Evolutionary conservation across 768 basidiomycete genomes (phyloP).

Genomic region (Termitomyces sp.): DNA sequence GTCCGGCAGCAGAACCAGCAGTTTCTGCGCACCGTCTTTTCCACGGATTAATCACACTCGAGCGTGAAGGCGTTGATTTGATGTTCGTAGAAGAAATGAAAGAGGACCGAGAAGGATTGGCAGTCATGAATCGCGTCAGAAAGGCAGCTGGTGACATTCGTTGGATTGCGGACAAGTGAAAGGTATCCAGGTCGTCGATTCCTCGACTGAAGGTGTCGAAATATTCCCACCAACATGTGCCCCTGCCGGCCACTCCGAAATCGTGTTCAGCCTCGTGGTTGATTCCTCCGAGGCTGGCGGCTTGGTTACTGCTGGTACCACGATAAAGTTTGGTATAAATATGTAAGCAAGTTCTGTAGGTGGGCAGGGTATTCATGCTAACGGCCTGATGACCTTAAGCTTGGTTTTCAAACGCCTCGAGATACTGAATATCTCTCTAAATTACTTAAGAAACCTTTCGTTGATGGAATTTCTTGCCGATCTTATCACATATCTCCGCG

Average conservation of each 20-base stretch:
- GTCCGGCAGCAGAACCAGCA: constrained; percentile 49
- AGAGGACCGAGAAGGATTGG: constrained; percentile 80
- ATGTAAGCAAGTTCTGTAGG: background rate
- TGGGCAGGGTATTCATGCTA: background rate
- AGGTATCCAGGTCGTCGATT: background rate
- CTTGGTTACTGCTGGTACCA: background rate
- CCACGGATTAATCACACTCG: constrained; percentile 79
- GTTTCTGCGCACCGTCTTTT: constrained; percentile 79
- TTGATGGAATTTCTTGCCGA: background rate
- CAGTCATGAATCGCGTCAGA: constrained; percentile 89
- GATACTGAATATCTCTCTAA: background rate
- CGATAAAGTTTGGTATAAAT: background rate
- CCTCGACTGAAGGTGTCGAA: background rate
- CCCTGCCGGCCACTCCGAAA: background rate
- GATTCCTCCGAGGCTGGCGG: background rate
- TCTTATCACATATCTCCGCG: background rate
- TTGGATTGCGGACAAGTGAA: constrained; percentile 22
- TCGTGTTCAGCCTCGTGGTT: constrained; percentile 3
- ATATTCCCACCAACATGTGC: background rate
- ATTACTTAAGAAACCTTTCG: background rate
- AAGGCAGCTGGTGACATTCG: constrained; percentile 75
- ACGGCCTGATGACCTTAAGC: background rate
- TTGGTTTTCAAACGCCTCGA: background rate
- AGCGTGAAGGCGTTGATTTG: constrained; percentile 66
- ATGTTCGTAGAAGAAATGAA: constrained; percentile 83